phyloP scores from a whole-genome alignment of 2,329 filamentous ascomycete genomes.

The Didymella arachidicola region DNA sequence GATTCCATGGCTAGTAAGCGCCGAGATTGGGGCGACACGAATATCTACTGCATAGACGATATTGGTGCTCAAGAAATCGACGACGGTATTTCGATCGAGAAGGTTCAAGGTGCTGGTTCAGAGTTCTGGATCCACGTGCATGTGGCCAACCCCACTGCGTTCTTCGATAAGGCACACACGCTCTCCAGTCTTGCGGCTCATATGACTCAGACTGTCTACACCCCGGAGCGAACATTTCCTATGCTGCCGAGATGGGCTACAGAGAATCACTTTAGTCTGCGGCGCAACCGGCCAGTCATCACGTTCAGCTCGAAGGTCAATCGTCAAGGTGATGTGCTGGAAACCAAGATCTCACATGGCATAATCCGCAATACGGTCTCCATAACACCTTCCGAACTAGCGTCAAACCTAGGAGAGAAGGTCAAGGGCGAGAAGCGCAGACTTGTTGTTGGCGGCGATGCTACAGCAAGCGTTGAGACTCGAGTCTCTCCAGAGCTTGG shows the following conservation, averaged over 20 bases:
- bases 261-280: constrained; percentile 63
- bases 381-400: constrained; percentile 57
- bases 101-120: constrained; percentile 56
- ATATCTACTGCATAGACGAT: constrained; percentile 77
- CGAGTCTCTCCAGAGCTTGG: constrained; percentile 27
- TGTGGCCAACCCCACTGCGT: constrained; percentile 78
- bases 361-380: constrained; percentile 62
- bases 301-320: constrained; percentile 68
- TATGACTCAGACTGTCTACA: constrained; percentile 63
- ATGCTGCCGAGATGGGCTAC: constrained; percentile 64
- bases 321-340: constrained; percentile 60
- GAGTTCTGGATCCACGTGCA: constrained; percentile 80
- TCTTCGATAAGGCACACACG: constrained; percentile 66
- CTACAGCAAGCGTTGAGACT: constrained; percentile 4
- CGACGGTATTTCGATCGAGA: constrained; percentile 77
- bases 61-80: constrained; percentile 74
- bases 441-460: constrained; percentile 39
- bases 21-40: constrained; percentile 65
- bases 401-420: constrained; percentile 47
- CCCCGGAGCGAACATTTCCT: constrained; percentile 63
- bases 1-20: constrained; percentile 67
- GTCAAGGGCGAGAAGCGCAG: constrained; percentile 25
- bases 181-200: constrained; percentile 69
- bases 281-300: constrained; percentile 61
- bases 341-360: constrained; percentile 63